Evolutionary conservation across 225 moss, liverwort and hornwort genomes (phyloP).

Genomic region (Pseudoscleropodium purum): DNA sequence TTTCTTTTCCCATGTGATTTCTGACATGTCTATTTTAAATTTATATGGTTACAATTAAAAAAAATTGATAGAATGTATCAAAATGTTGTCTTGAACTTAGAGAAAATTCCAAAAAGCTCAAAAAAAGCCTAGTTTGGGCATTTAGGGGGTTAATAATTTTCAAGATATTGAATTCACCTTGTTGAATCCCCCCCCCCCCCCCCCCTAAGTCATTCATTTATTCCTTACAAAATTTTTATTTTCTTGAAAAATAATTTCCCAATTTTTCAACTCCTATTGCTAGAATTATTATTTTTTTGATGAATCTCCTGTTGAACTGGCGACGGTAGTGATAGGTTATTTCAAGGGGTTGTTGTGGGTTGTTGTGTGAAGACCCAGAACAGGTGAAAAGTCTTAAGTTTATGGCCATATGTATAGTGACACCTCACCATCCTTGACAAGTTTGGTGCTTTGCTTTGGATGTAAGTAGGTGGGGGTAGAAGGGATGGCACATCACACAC

Average conservation of each 20-base stretch:
- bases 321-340: too few relatives aligned
- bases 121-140: too few relatives aligned
- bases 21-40: too few relatives aligned
- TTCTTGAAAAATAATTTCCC: neutral
- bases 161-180: neutral
- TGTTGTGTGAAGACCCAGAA: neutral
- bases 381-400: neutral
- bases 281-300: neutral
- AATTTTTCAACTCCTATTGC: too few relatives aligned
- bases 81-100: too few relatives aligned
- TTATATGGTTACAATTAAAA: too few relatives aligned
- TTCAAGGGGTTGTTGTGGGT: too few relatives aligned
- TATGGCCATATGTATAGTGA: neutral
- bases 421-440: neutral
- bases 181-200: fast-evolving
- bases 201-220: neutral
- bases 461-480: neutral
- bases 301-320: neutral
- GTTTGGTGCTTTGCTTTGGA: neutral
- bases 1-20: too few relatives aligned
- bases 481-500: neutral
- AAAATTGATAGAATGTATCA: too few relatives aligned
- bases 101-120: too few relatives aligned
- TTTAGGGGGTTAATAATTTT: too few relatives aligned
- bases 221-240: too few relatives aligned